Percentiles rank a stretch among this genome's conserved stretches.
phyloP scores from a whole-genome alignment of 768 basidiomycete genomes.

The Inosperma sp. region DNA sequence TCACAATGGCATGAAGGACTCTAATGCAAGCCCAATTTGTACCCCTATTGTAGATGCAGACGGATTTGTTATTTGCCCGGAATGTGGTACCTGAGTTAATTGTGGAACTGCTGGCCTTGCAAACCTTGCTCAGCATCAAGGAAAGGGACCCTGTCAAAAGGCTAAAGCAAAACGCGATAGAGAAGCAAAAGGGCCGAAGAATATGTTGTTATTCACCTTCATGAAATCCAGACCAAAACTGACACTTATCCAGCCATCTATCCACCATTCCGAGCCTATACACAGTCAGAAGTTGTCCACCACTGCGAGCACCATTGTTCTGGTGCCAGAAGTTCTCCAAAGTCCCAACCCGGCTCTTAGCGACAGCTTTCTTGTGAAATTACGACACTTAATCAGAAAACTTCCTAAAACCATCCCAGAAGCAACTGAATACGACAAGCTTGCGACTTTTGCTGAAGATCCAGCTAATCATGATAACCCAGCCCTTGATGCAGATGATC shows the following conservation, averaged over 20 bases:
- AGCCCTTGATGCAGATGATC: conserved; percentile 12
- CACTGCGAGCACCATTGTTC: not conserved
- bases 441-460: not conserved
- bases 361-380: not conserved
- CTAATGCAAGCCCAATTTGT: too few species aligned
- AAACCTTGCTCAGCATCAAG: not conserved
- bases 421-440: not conserved
- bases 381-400: not conserved
- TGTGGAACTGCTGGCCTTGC: not conserved
- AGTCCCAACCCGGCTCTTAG: not conserved
- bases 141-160: conserved; percentile 4
- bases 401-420: not conserved
- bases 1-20: conserved; percentile 3
- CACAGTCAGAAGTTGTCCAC: not conserved
- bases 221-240: not conserved
- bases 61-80: not conserved
- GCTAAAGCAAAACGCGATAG: not conserved
- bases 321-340: not conserved
- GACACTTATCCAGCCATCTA: not conserved
- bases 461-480: conserved; percentile 10
- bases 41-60: not conserved
- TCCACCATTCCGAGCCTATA: not conserved
- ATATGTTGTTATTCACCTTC: not conserved
- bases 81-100: not conserved
- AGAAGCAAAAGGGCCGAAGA: not conserved